phyloP scores from a whole-genome alignment of 768 basidiomycete genomes.

The Collybia sordida region DNA sequence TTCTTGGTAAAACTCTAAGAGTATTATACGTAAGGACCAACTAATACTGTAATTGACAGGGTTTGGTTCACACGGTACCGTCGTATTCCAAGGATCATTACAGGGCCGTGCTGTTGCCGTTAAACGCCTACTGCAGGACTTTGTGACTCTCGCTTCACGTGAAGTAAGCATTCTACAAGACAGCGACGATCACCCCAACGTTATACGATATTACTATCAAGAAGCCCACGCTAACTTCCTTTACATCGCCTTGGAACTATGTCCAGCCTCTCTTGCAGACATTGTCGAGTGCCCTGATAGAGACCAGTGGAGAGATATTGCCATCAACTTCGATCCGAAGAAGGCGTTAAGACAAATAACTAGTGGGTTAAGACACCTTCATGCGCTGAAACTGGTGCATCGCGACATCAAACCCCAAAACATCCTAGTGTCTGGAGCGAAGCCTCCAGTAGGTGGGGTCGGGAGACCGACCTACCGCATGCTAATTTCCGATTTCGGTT shows the following conservation, averaged over 20 bases:
- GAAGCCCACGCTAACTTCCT: slow-evolving; percentile 92
- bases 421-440: slow-evolving; percentile 80
- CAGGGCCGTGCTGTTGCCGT: slow-evolving; percentile 98
- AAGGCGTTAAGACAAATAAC: slow-evolving; percentile 86
- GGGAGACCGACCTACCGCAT: slow-evolving; percentile 57
- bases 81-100: slow-evolving; percentile 92
- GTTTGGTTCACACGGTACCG: slow-evolving; percentile 94
- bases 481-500: slow-evolving; percentile 96
- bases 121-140: slow-evolving; percentile 92
- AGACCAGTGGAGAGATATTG: slow-evolving; percentile 72
- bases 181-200: slow-evolving; percentile 97
- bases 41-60: slow-evolving; percentile 45
- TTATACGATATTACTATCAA: slow-evolving; percentile 98
- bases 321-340: slow-evolving; percentile 80
- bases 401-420: slow-evolving; percentile 99
- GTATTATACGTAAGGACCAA: neutral
- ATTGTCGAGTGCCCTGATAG: slow-evolving; percentile 76
- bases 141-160: slow-evolving; percentile 89
- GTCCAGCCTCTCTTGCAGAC: slow-evolving; percentile 87
- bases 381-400: slow-evolving; percentile 94
- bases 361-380: slow-evolving; percentile 85
- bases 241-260: slow-evolving; percentile 96
- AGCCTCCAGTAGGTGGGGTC: slow-evolving; percentile 44
- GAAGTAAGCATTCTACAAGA: slow-evolving; percentile 96
- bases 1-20: slow-evolving; percentile 56